These are phyloP conservation scores for Choiromyces venosus DNA, from an alignment of 495 filamentous ascomycete species.

Conservation along the genomic window DNA sequence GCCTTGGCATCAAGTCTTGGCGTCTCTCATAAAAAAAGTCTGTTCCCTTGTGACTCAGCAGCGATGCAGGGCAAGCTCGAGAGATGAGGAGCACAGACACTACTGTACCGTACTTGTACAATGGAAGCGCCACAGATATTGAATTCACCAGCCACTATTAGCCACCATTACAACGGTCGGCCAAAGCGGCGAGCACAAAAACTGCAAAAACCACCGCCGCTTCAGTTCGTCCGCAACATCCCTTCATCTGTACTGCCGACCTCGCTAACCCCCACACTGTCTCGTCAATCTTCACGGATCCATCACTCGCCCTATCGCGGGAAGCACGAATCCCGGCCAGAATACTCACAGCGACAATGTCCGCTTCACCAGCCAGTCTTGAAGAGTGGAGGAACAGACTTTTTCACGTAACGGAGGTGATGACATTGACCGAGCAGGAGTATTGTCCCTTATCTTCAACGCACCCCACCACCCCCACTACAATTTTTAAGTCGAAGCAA, in stretches of 20 bases:
- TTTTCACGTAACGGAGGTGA: constrained; percentile 69
- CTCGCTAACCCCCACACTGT: constrained; percentile 39
- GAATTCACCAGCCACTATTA: neutral
- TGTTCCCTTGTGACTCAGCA: neutral
- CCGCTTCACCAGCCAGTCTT: constrained; percentile 44
- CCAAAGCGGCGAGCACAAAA: constrained; percentile 35
- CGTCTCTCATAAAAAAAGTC: neutral
- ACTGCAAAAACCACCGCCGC: constrained; percentile 31
- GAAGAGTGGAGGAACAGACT: constrained; percentile 67
- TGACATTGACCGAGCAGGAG: constrained; percentile 74
- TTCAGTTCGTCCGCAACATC: constrained; percentile 33
- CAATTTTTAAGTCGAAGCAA: constrained; percentile 3
- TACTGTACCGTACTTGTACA: too few species aligned
- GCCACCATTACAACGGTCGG: neutral
- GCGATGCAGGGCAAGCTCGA: neutral
- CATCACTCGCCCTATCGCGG: constrained; percentile 26
- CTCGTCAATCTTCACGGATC: constrained; percentile 30
- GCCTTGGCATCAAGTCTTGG: neutral
- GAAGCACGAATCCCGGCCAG: constrained; percentile 22
- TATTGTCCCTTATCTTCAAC: constrained; percentile 47
- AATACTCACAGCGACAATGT: constrained; percentile 30
- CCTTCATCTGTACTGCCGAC: constrained; percentile 32
- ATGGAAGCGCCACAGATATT: neutral
- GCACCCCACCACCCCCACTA: neutral
- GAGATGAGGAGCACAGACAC: neutral